Base-by-base conservation (phyloP, 495 filamentous ascomycete species). In the Bathelium albidoporum region DNA sequence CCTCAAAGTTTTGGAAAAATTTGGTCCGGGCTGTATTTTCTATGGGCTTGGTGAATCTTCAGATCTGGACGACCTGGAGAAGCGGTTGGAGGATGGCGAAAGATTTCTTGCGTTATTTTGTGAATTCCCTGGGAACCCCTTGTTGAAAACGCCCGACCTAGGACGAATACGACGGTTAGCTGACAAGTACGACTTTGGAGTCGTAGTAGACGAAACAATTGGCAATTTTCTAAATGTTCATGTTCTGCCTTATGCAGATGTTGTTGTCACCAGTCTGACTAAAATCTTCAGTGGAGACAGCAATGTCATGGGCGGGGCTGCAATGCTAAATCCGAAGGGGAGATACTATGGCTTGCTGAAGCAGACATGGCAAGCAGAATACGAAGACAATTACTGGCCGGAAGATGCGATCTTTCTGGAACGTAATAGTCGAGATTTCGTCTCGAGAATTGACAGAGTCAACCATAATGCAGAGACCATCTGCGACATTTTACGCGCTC, bases 221-320 rank as follows among this genome's bases (percentile, higher is more conserved):
- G 92, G 94, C 67, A 98, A 93, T 61, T 95, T 97, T 67, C 82
- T 96, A 62, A 98, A 98, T 68, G 87, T 98, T 63, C 88, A 97
- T 71, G 89, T 97, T 1, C 82, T 98, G 1, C 89, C 85, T 1
- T 87, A 87, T 71, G 89, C 90, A 58, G 94, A 98, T 74, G 81
- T 97, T 16, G 90, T 96, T 20, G 93, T 93, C 59, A 94, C 88
- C 78, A 95, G 90, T 68, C 80, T 98, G 61, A 97, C 94, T 2
- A 98, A 98, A 74, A 87, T 97, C 58, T 98, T 98, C 75, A 95
- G 90, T 62, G 94, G 94, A 32, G 93, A 96, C 73, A 90, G 89
- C 73, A 97, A 98, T 74, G 94, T 98, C 60, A 97, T 97, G 94
- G 94, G 91, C 66, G 94, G 94, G 58, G 87, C 90, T 72, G 80